A percentile compares a stretch with the other conserved stretches of the same genome.
Conservation (phyloP, 768 basidiomycete genomes). For the Psilocybe tampanensis region DNA sequence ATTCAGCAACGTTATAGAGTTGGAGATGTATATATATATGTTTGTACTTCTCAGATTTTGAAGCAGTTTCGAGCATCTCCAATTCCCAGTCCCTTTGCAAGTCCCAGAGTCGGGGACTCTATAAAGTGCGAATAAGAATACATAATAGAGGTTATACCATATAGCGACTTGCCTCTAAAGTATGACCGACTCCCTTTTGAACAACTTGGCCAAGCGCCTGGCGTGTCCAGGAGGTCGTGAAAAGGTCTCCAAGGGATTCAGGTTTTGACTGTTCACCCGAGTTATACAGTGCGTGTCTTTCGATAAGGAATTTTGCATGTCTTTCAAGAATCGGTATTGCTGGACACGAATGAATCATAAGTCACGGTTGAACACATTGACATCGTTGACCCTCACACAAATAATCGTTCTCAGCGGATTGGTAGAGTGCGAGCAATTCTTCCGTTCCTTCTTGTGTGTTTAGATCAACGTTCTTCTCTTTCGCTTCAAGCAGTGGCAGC, state of each 20-base stretch:
- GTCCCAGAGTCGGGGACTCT: slow-evolving; percentile 80
- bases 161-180: slow-evolving; percentile 54
- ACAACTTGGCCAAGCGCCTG: slow-evolving; percentile 55
- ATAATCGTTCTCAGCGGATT: slow-evolving; percentile 74
- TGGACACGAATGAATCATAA: slow-evolving; percentile 28
- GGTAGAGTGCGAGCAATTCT: slow-evolving; percentile 63
- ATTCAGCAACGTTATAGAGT: slow-evolving; percentile 7
- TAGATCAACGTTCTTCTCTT: slow-evolving; percentile 49
- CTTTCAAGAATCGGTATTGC: slow-evolving; percentile 75
- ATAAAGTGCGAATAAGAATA: slow-evolving; percentile 1
- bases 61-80: slow-evolving; percentile 54
- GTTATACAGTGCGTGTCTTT: slow-evolving; percentile 39
- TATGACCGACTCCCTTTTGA: slow-evolving; percentile 57
- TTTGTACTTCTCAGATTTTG: slow-evolving; percentile 47
- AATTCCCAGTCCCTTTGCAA: slow-evolving; percentile 75
- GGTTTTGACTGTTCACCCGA: slow-evolving; percentile 44
- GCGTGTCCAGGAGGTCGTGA: slow-evolving; percentile 66
- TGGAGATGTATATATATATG: not conserved
- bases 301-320: slow-evolving; percentile 65
- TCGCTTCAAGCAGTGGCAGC: slow-evolving; percentile 66
- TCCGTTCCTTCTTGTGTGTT: slow-evolving; percentile 52
- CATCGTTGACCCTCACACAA: slow-evolving; percentile 57
- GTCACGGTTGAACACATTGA: not conserved
- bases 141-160: not conserved
- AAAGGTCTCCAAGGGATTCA: slow-evolving; percentile 55